phyloP scores from a whole-genome alignment of 2,329 filamentous ascomycete species.

The Diaporthe citrichinensis region DNA sequence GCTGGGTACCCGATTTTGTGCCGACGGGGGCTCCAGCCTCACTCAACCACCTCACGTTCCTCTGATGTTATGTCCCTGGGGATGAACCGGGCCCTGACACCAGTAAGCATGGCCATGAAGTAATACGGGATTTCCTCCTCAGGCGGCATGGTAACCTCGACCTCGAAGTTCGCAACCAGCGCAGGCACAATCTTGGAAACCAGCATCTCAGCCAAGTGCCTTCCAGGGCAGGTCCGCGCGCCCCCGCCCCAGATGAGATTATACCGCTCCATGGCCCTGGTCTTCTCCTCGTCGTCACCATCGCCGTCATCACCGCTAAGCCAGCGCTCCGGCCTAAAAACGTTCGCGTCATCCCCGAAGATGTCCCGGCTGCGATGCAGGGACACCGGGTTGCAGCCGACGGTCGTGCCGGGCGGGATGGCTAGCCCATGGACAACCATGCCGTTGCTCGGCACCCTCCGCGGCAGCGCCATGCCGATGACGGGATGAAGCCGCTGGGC shows the following conservation, averaged over 20 bases:
- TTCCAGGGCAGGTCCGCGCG: conserved; percentile 64
- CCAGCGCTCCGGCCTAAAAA: conserved; percentile 65
- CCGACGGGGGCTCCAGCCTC: not conserved
- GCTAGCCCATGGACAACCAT: conserved; percentile 55
- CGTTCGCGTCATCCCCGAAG: conserved; percentile 61
- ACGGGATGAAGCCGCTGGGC: conserved; percentile 66
- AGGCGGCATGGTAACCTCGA: conserved; percentile 56
- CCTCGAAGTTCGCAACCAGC: conserved; percentile 60
- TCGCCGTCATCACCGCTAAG: conserved; percentile 44
- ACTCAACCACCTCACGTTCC: not conserved
- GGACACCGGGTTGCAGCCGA: conserved; percentile 65
- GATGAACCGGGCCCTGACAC: conserved; percentile 58
- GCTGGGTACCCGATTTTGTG: too few species aligned
- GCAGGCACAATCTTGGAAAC: conserved; percentile 60
- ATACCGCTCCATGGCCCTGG: conserved; percentile 60
- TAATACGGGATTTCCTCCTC: conserved; percentile 60
- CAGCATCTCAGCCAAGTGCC: conserved; percentile 65
- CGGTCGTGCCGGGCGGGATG: conserved; percentile 61
- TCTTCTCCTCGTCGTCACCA: conserved; percentile 43
- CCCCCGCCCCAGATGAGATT: conserved; percentile 68
- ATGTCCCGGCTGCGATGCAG: conserved; percentile 65
- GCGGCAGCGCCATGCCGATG: conserved; percentile 65
- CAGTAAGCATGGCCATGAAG: conserved; percentile 67
- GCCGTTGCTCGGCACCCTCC: conserved; percentile 57
- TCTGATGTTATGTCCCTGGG: conserved; percentile 25